Base-by-base conservation (phyloP, 352 stramenopile species). In the Phytophthora idaei region DNA sequence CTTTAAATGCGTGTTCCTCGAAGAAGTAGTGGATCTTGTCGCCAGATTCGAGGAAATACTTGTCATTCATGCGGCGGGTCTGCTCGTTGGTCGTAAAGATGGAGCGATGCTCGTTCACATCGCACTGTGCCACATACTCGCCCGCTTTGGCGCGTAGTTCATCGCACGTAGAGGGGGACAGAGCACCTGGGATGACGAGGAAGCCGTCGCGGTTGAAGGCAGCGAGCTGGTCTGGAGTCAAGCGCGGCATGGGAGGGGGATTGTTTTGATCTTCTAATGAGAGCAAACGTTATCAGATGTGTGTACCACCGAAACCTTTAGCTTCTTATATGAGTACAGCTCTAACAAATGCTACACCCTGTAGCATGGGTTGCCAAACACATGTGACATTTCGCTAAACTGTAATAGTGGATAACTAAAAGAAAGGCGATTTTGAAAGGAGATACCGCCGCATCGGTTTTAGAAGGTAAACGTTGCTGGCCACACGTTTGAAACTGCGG, bases 1-100 rank as follows among this genome's bases (percentile, higher is more conserved):
- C 47, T 28, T 80, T 46, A 45, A 93, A 93, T 45, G 85, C 85
- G 34, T 89, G 73, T 52, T 93, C 83, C 78, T 99, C 97, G 32
- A 96, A 97, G 83, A 99, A 99, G 74, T 93, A 98, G 64, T 93
- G 90, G 64, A 98, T 92, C 56, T 91, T 85, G 60, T 96, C 82
- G 9, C 92, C 92, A 44, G 85, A 97, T 45, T 95, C 84, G 39
- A 99, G 80, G 79, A 99, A 99, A 69, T 98, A 98, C 68, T 94
- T 81, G 54, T 97, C 89, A 56, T 89, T 94, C 70, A 92, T 92
- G 57, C 81, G 80, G 17, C 85, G 85, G 56, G 85, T 82, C 63
- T 93, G 85, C 41, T 95, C 78, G 68, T 90, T 90, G 48, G 87
- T 93, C 42, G 83, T 93, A 72, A 93, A 95, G 69, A 93, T 90